Base-by-base conservation (phyloP, 2,329 filamentous ascomycete genomes). In the Arthrobotrys iridis region DNA sequence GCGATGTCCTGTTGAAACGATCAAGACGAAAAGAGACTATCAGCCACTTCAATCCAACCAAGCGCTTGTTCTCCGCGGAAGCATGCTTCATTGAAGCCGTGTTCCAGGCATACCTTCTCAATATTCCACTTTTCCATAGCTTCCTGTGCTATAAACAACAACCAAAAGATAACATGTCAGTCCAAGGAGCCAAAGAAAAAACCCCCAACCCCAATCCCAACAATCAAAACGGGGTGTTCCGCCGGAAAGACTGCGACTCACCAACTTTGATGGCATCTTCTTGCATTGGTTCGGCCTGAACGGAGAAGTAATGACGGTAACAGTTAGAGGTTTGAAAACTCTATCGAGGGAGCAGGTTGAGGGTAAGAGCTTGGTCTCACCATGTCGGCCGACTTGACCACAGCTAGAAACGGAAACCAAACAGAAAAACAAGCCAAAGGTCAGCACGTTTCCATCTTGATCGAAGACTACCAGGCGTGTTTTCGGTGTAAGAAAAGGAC, bases 381-480 rank as follows among this genome's bases (percentile, higher is more conserved):
- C 95, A 99, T 99, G 82, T 99, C 95, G 73, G 93, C 94, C 79
- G 93, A 97, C 86, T 99, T 99, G 84, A 99, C 90, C 85, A 97
- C 93, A 77, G 93, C 95, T 99, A 81, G 78, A 80, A 52, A 76
- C 46, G 30, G 8, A 28, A 24, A n/a, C n/a, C n/a, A n/a, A n/a
- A n/a, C 59, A 60, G 71, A 7, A 37, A 59, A 59, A 72, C 63
- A 33, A 35, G n/a, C n/a, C n/a, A 64, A 66, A 22, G 58, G 63
- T 63, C 20, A 64, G 60, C 52, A 65, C 45, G 28, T 52, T n/a
- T 6, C 18, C 20, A 10, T 13, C 24, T 13, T 3, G 24, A 35
- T 52, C 20, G 28, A 22, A 40, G 22, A 24, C 18, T 7, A 13
- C 24, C 50, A 20, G 18, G 2, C 7, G 24, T 13, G 6, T n/a